These are phyloP conservation scores for Apostasia ramifera DNA, from an alignment of 106 monocot genomes.

Conservation along the genomic window DNA sequence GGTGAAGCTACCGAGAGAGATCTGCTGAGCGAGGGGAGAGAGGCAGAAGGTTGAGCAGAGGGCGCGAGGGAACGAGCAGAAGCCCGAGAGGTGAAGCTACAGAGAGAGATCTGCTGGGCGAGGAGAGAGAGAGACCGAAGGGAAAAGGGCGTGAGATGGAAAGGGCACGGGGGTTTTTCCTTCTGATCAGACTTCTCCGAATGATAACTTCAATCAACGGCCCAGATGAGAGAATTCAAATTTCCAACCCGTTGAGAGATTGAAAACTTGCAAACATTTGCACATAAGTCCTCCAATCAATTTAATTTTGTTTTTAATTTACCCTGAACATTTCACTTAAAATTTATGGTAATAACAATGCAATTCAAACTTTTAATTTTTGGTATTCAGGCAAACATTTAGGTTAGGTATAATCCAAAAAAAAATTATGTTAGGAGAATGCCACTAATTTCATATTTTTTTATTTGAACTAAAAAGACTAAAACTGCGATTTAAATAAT, in stretches of 20 bases:
- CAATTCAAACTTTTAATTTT: no score
- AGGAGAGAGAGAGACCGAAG: conserved; percentile 1
- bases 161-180: neutral
- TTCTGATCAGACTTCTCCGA: conserved; percentile 13
- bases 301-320: no score
- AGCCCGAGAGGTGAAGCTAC: neutral
- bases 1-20: neutral
- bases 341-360: no score
- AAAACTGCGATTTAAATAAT: no score
- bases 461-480: no score
- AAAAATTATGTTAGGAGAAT: no score
- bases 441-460: no score
- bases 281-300: no score
- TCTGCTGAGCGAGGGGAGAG: neutral
- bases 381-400: no score
- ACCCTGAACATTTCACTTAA: no score
- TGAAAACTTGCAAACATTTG: no score
- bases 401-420: no score
- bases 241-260: conserved; percentile 29
- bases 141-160: neutral
- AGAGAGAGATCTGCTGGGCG: neutral
- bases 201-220: conserved; percentile 11
- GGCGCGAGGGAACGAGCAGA: neutral
- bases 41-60: neutral
- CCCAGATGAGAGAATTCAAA: conserved; percentile 35